Conservation (phyloP, 116 monocot genomes). For the Iris pallida region DNA sequence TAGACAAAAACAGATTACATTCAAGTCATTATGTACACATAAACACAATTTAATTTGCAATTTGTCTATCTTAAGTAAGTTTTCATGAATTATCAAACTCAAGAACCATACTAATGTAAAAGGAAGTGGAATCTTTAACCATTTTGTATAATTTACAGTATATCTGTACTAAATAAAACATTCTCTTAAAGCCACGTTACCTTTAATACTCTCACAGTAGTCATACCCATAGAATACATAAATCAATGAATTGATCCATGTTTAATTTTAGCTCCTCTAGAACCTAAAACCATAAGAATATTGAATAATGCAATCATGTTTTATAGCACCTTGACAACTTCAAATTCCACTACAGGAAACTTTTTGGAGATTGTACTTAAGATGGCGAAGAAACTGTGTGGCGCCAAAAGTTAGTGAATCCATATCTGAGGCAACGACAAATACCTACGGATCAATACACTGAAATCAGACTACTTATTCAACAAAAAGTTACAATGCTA, state of each 20-base stretch:
- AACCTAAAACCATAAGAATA: slow-evolving; percentile 46
- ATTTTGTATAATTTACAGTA: too few relatives aligned
- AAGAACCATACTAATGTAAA: too few relatives aligned
- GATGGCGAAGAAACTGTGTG: slow-evolving; percentile 88
- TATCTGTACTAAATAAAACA: too few relatives aligned
- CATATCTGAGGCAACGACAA: slow-evolving; percentile 99
- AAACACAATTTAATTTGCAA: too few relatives aligned
- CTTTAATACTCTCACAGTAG: slow-evolving; percentile 97
- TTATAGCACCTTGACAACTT: slow-evolving; percentile 66
- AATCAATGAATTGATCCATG: slow-evolving; percentile 98
- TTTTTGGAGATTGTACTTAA: slow-evolving; percentile 96
- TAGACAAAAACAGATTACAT: too few relatives aligned
- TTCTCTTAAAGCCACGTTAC: slow-evolving; percentile 19
- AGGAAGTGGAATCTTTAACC: too few relatives aligned
- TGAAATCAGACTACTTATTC: slow-evolving; percentile 3
- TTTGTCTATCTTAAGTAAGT: too few relatives aligned
- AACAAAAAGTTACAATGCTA: neutral
- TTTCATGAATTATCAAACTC: too few relatives aligned
- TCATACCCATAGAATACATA: slow-evolving; percentile 98
- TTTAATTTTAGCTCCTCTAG: slow-evolving; percentile 75
- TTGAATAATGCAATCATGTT: neutral
- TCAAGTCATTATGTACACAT: too few relatives aligned
- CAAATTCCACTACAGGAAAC: slow-evolving; percentile 98
- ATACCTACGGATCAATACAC: slow-evolving; percentile 49
- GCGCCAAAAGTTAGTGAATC: slow-evolving; percentile 98